Base-by-base conservation (phyloP, 176 grass and related monocot genomes). In the Phyllostachys edulis region DNA sequence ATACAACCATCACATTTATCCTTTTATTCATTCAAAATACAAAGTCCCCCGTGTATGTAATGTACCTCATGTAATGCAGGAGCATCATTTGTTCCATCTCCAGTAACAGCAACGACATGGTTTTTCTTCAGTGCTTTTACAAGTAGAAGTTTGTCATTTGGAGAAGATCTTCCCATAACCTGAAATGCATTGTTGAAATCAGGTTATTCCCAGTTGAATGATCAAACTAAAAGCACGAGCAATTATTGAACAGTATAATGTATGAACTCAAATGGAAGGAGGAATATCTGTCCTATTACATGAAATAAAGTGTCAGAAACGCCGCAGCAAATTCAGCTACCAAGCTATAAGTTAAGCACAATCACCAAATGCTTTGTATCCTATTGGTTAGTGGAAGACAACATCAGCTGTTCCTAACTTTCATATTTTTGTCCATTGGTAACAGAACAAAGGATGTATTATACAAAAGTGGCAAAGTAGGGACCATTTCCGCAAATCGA, bases 91-190 rank as follows among this genome's bases (percentile, higher is more conserved):
- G 93, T 96, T 34, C 96, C 96, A 78, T 99, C 96, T 78, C 93
- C 96, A 87, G 96, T 99, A 66, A 99, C 96, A 67, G 96, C 96
- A 81, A 99, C 93, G 1, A 99, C 91, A 87, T 95, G 32, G 3
- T 4, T 90, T 71, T 86, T 99, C 90, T 90, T 95, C 77, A 99
- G 85, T 74, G 93, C 89, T 83, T 94, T 89, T 40, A 99, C 96
- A 56, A 99, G 88, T 29, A 92, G 85, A 61, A 99, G 90, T 57
- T 99, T 99, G 88, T 99, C 96, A 38, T 85, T 99, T 34, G 96
- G 96, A 69, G 96, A 99, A 61, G 96, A 99, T 73, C 96, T 91
- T 60, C 83, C 96, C 96, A 99, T 99, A 66, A 99, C 96, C 96
- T 99, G 47, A 49, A 72, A 75, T 44, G n/a, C 46, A 69, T 59